A percentile compares a stretch with the other conserved stretches of the same genome.
Evolutionary conservation across 1,284 basidiomycete genomes (phyloP).

Genomic region (Leccinum insolens): DNA sequence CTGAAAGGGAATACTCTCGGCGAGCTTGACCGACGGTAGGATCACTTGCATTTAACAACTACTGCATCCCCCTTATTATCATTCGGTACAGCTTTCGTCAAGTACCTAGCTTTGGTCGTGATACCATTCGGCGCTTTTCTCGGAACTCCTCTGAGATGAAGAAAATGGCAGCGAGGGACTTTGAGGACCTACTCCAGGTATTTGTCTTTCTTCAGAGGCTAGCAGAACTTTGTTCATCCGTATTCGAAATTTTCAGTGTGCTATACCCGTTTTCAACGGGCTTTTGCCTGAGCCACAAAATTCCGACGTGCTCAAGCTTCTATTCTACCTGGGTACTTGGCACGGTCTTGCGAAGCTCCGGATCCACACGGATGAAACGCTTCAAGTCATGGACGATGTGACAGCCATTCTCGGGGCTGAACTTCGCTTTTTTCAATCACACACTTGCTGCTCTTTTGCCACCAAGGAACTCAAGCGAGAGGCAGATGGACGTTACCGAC

Average conservation of each 20-base stretch:
- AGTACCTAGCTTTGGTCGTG: background rate
- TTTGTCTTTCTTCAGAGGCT: too few relatives aligned
- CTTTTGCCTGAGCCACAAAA: background rate
- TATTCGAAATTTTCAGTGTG: background rate
- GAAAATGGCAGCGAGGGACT: background rate
- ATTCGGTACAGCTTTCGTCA: background rate
- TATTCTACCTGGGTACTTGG: background rate
- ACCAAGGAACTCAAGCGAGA: background rate
- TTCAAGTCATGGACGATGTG: background rate
- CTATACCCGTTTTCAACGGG: background rate
- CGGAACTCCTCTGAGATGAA: background rate
- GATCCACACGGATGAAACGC: background rate
- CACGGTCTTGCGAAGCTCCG: background rate
- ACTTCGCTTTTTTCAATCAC: background rate
- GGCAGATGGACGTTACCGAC: background rate
- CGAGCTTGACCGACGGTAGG: background rate
- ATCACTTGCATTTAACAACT: background rate
- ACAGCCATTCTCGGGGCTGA: background rate
- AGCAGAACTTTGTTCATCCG: too few relatives aligned
- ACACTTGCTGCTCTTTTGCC: too few relatives aligned
- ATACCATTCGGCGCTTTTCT: background rate
- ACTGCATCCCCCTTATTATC: too few relatives aligned
- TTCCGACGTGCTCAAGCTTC: background rate
- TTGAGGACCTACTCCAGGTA: background rate
- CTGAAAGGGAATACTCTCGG: background rate